Conservation (phyloP, 2,329 filamentous ascomycete species). For the Zasmidium angulare region DNA sequence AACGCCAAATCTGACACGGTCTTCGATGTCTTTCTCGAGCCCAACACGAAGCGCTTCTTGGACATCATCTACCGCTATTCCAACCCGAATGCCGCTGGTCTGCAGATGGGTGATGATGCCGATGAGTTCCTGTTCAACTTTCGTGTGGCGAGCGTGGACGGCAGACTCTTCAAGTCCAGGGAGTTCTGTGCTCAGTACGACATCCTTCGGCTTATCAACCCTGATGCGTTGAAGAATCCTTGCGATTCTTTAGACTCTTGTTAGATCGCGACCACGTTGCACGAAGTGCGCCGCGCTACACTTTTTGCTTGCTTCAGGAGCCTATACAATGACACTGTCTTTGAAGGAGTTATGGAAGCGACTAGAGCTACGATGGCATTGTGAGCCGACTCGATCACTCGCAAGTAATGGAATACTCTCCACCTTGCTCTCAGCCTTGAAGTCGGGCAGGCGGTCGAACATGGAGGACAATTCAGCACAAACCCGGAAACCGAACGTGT, state of each 20-base stretch:
- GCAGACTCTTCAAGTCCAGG: conserved; percentile 19
- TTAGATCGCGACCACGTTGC: not conserved
- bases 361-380: too few species aligned
- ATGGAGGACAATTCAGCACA: too few species aligned
- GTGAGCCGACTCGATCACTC: too few species aligned
- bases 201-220: conserved; percentile 16
- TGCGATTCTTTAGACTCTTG: conserved; percentile 20
- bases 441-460: too few species aligned
- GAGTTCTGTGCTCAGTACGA: conserved; percentile 21
- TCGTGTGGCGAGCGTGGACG: conserved; percentile 17
- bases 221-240: conserved; percentile 19
- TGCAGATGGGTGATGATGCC: conserved; percentile 14
- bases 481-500: too few species aligned
- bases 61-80: conserved; percentile 22
- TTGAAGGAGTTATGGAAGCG: too few species aligned
- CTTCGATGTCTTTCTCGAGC: conserved; percentile 20
- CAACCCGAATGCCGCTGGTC: conserved; percentile 13
- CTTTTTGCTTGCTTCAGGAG: too few species aligned
- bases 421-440: too few species aligned
- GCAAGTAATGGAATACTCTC: too few species aligned
- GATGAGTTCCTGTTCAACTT: conserved; percentile 21
- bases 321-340: too few species aligned
- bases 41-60: conserved; percentile 17
- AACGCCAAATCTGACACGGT: conserved; percentile 15
- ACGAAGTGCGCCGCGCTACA: too few species aligned